Evolutionary conservation across 768 basidiomycete genomes (phyloP), one percentile per base, ranked within the genome.

Genomic region (Austroboletus festivus): DNA sequence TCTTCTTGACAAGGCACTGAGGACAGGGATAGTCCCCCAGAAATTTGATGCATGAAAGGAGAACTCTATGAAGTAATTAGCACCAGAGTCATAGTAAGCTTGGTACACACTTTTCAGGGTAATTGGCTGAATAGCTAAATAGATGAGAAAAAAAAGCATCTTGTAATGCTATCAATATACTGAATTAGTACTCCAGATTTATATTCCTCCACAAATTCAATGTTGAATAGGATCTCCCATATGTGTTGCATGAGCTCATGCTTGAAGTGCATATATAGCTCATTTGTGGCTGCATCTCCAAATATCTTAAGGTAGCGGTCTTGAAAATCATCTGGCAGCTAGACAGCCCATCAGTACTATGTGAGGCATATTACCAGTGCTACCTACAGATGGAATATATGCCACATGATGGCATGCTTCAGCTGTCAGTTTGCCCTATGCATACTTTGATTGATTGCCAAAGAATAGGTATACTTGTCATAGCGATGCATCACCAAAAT

Each of bases 241-340:
- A 53, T 35, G 0, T 19, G 47, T 1, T 53, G 52, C 40, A 53
- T 49, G 0, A 53, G 24, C 11, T 53, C 19, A 21, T 19, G 5
- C 2, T 53, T 49, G 34, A 34, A 42, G 4, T 53, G 52, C 0
- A 42, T 57, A 1, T 46, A 44, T 0, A 50, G 8, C 7, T 54
- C 37, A 3, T 19, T 28, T 0, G 33, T 51, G n/a, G 46, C 47
- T 1, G 43, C 40, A 5, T 46, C 40, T 9, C 41, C 19, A 3
- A 45, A 46, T 5, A 11, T 2, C 4, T 42, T 18, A 6, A 12
- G 12, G 11, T 55, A 55, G 0, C 5, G 0, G 15, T 57, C 56
- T 38, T 55, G 56, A 20, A 57, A 49, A 11, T 55, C 16, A 5
- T 55, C 30, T 0, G 53, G 50, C 7, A 57, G 26, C 56, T 56